Evolutionary conservation across 2,329 filamentous ascomycete species (phyloP).

Genomic region (Lasiodiplodia sp.): DNA sequence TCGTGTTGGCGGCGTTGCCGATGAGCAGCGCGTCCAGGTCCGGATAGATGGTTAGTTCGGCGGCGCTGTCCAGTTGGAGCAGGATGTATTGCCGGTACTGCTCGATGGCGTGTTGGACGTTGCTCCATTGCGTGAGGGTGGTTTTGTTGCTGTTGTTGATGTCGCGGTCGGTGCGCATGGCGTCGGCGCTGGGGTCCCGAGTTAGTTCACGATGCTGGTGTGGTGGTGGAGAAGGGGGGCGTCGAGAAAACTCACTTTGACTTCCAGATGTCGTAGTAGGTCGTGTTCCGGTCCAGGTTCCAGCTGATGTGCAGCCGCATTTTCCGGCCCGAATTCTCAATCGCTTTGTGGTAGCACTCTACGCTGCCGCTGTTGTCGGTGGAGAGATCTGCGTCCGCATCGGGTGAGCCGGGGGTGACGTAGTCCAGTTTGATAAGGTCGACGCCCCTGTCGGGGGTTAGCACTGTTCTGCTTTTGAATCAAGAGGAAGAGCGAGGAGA

Average conservation of each 20-base stretch:
- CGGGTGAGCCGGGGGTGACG: slow-evolving; percentile 39
- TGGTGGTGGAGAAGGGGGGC: not conserved
- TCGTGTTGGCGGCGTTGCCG: slow-evolving; percentile 36
- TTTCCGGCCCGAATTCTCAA: slow-evolving; percentile 36
- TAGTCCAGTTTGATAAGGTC: slow-evolving; percentile 42
- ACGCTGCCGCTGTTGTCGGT: slow-evolving; percentile 36
- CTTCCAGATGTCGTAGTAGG: slow-evolving; percentile 38
- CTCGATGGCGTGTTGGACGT: slow-evolving; percentile 41
- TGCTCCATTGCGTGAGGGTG: slow-evolving; percentile 36
- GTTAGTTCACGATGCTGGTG: too few species aligned
- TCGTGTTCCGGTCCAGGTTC: slow-evolving; percentile 38
- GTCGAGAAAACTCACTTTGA: slow-evolving; percentile 12
- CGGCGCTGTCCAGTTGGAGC: slow-evolving; percentile 32
- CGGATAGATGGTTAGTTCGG: slow-evolving; percentile 36
- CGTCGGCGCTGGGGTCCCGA: too few species aligned
- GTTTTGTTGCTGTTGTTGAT: slow-evolving; percentile 37
- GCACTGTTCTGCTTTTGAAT: not conserved
- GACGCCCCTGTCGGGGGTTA: slow-evolving; percentile 32
- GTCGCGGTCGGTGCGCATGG: slow-evolving; percentile 39
- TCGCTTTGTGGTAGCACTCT: slow-evolving; percentile 39
- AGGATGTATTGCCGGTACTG: slow-evolving; percentile 41
- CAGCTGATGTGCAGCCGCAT: slow-evolving; percentile 41
- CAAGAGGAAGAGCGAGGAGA: not conserved
- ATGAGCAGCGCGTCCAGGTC: slow-evolving; percentile 42
- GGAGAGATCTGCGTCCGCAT: slow-evolving; percentile 34